Evolutionary conservation across 306 rosid genomes (phyloP), one percentile per base, ranked within the genome.

Genomic region (Canavalia gladiata): DNA sequence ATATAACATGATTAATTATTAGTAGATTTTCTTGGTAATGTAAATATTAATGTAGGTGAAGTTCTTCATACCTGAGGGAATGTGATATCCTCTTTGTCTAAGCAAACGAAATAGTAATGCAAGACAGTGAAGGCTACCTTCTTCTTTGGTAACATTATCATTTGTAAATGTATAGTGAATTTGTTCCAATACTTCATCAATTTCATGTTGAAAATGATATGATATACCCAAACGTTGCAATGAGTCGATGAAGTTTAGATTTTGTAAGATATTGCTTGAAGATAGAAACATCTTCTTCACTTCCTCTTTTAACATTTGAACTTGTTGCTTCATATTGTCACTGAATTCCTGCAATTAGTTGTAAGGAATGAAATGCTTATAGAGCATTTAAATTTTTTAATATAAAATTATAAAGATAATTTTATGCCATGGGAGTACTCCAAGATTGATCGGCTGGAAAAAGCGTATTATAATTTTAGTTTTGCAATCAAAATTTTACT

Each of bases 91-190:
- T 34, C 65, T 45, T 74, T 82, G 75, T 37, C 88, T 82, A 18
- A 86, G 86, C 76, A 89, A 52, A 1, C 92, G 87, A 80, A 91
- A 91, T 37, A 41, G 39, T 28, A 89, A 82, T 0, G 90, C 83
- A 56, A 49, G 77, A 57, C 8, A 30, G 64, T 63, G 68, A 13
- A 89, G 85, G 35, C 51, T 65, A 63, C 31, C 46, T n/a, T 55
- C 77, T n/a, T 54, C 43, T 5, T 0, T 31, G 28, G 1, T 42
- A 28, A 54, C 7, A 3, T 51, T 18, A 46, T 49, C 28, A 5
- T 67, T 28, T 1, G 59, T 4, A 10, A 2, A 31, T 6, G 9
- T 51, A 3, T 29, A 9, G 34, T 82, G 57, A 13, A 80, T 60
- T 72, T 72, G 65, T 50, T 71, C 47, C 39, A 80, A 72, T 60